phyloP scores from a whole-genome alignment of 73 alveolate genomes.

The Loxodes magnus region DNA sequence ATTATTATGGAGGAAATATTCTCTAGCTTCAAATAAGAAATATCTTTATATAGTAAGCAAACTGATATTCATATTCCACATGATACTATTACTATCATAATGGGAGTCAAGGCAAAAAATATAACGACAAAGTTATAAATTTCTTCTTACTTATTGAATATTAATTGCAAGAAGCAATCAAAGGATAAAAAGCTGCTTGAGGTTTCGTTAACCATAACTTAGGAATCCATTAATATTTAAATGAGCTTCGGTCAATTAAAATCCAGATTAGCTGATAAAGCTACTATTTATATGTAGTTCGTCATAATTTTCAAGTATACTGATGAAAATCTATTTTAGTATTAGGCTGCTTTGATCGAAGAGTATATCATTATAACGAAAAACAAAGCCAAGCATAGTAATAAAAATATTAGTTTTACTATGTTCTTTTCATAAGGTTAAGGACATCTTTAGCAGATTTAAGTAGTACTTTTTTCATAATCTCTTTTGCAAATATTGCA shows the following conservation, averaged over 20 bases:
- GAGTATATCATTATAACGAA: slow-evolving; percentile 21
- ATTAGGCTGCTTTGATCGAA: slow-evolving; percentile 23
- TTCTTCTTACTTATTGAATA: slow-evolving; percentile 16
- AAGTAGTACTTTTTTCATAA: slow-evolving; percentile 23
- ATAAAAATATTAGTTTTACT: slow-evolving; percentile 14
- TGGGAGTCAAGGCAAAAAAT: slow-evolving; percentile 24
- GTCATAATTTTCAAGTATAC: slow-evolving; percentile 41
- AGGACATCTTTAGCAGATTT: slow-evolving; percentile 42
- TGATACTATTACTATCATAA: slow-evolving; percentile 14
- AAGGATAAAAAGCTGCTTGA: neutral
- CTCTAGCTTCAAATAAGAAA: slow-evolving; percentile 15
- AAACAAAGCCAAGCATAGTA: slow-evolving; percentile 3
- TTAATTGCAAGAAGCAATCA: slow-evolving; percentile 30
- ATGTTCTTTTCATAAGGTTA: slow-evolving; percentile 11
- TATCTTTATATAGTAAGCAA: slow-evolving; percentile 6
- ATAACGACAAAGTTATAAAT: slow-evolving; percentile 14
- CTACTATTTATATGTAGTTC: slow-evolving; percentile 36
- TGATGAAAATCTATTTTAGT: slow-evolving; percentile 19
- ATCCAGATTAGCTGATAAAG: slow-evolving; percentile 37
- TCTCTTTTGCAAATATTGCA: slow-evolving; percentile 59
- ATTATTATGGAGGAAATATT: slow-evolving; percentile 31
- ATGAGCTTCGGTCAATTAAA: slow-evolving; percentile 41
- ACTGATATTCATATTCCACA: slow-evolving; percentile 15
- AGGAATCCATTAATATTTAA: neutral
- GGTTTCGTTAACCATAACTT: neutral